A percentile compares a stretch with the other conserved stretches of the same genome.
Conservation (phyloP, 2,329 filamentous ascomycete genomes). For the Teratosphaeria nubilosa region DNA sequence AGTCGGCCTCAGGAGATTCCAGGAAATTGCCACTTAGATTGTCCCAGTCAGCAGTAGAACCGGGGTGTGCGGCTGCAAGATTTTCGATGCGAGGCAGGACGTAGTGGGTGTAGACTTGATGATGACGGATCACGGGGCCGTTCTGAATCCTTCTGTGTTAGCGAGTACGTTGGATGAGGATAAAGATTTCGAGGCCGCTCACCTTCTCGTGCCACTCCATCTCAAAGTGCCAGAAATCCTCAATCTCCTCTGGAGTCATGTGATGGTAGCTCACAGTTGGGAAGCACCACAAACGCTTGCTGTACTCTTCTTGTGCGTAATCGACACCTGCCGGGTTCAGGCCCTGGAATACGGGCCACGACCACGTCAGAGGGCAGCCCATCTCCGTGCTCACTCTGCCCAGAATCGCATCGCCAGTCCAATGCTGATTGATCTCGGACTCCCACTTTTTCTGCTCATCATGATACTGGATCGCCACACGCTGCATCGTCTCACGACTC, state of each 20-base stretch:
- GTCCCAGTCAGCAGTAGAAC: constrained; percentile 15
- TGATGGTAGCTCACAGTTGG: constrained; percentile 31
- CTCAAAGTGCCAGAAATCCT: constrained; percentile 21
- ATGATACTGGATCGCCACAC: constrained; percentile 27
- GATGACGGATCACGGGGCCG: constrained; percentile 14
- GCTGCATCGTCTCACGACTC: constrained; percentile 30
- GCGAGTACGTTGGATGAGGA: background rate
- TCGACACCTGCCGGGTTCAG: constrained; percentile 31
- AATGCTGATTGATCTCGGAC: constrained; percentile 36
- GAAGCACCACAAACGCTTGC: constrained; percentile 31
- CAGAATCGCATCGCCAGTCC: constrained; percentile 44
- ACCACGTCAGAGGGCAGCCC: constrained; percentile 33
- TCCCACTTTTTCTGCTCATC: constrained; percentile 32
- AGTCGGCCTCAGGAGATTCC: constrained; percentile 5
- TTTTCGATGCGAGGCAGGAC: constrained; percentile 14
- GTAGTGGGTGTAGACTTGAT: constrained; percentile 21
- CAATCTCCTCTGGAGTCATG: constrained; percentile 16
- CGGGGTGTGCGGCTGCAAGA: background rate
- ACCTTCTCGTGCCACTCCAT: constrained; percentile 15
- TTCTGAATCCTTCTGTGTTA: background rate
- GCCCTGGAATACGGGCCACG: constrained; percentile 35
- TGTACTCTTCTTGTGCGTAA: constrained; percentile 21
- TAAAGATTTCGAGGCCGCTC: background rate
- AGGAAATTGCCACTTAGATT: constrained; percentile 15
- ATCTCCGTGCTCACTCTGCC: constrained; percentile 38